Conservation (phyloP, 2,329 filamentous ascomycete genomes). For the Lasiodiplodia citricola region DNA sequence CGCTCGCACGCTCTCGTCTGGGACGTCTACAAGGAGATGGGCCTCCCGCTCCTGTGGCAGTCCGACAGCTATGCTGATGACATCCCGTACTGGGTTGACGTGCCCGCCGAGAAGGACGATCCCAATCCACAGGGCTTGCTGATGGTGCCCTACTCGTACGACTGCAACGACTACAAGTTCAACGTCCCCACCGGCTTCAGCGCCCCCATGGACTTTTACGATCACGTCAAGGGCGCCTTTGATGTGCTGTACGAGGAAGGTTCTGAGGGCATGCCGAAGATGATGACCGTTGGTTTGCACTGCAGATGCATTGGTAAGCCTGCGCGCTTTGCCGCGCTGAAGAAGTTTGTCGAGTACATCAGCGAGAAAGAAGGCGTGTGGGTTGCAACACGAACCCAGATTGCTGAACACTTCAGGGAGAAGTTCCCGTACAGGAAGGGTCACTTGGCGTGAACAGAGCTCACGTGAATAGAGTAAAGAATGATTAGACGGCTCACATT, state of each 20-base stretch:
- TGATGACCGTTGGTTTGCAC: constrained; percentile 64
- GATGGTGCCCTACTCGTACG: constrained; percentile 61
- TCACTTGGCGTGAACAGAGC: constrained; percentile 35
- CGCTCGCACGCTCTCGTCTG: constrained; percentile 54
- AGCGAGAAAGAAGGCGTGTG: constrained; percentile 58
- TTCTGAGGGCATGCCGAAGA: constrained; percentile 55
- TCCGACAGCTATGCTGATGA: constrained; percentile 61
- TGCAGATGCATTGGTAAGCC: constrained; percentile 60
- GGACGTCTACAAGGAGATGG: constrained; percentile 59
- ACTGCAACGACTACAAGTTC: constrained; percentile 62
- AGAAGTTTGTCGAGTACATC: constrained; percentile 61
- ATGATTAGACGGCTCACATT: not conserved
- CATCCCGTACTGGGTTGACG: constrained; percentile 61
- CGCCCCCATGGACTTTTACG: constrained; percentile 51
- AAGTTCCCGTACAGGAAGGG: constrained; percentile 57
- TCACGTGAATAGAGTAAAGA: not conserved
- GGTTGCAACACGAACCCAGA: constrained; percentile 60
- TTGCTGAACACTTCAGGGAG: constrained; percentile 56
- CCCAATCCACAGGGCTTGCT: constrained; percentile 54
- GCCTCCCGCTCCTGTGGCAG: constrained; percentile 56
- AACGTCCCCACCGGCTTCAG: constrained; percentile 52
- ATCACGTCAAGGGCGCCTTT: constrained; percentile 58
- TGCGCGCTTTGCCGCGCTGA: constrained; percentile 57
- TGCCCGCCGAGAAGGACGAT: constrained; percentile 54
- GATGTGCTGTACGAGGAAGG: constrained; percentile 61